phyloP scores from a whole-genome alignment of 1,139 yeast species.

The Pichia sp. region DNA sequence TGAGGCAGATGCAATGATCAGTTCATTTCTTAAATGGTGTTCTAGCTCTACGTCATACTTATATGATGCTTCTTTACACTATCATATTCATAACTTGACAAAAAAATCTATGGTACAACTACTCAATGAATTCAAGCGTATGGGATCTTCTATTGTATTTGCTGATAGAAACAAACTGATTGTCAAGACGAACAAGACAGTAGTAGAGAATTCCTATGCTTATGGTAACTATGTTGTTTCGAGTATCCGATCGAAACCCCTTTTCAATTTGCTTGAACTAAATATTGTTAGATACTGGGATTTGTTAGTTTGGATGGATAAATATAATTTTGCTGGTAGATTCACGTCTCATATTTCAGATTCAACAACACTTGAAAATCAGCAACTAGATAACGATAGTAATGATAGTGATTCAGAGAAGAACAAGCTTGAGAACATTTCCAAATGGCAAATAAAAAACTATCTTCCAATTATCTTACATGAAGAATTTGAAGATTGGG shows the following conservation, averaged over 20 bases:
- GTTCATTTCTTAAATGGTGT: conserved; percentile 82
- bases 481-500: conserved; percentile 84
- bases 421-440: conserved; percentile 44
- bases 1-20: conserved; percentile 81
- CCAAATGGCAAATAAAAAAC: conserved; percentile 74
- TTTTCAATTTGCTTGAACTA: conserved; percentile 77
- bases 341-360: conserved; percentile 52
- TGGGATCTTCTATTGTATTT: conserved; percentile 73
- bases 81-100: conserved; percentile 82
- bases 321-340: conserved; percentile 79
- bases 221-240: conserved; percentile 84
- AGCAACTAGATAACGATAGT: neutral
- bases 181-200: conserved; percentile 64
- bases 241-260: conserved; percentile 71
- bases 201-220: conserved; percentile 86
- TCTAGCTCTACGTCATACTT: conserved; percentile 64
- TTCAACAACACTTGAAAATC: neutral
- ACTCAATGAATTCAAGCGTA: conserved; percentile 67
- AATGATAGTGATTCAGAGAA: conserved; percentile 33
- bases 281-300: conserved; percentile 82
- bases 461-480: conserved; percentile 71
- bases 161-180: conserved; percentile 75
- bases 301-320: conserved; percentile 88
- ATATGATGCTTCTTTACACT: conserved; percentile 72
- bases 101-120: conserved; percentile 78